These are phyloP conservation scores for Peronospora belbahrii DNA, from an alignment of 352 stramenopile species.

Conservation along the genomic window DNA sequence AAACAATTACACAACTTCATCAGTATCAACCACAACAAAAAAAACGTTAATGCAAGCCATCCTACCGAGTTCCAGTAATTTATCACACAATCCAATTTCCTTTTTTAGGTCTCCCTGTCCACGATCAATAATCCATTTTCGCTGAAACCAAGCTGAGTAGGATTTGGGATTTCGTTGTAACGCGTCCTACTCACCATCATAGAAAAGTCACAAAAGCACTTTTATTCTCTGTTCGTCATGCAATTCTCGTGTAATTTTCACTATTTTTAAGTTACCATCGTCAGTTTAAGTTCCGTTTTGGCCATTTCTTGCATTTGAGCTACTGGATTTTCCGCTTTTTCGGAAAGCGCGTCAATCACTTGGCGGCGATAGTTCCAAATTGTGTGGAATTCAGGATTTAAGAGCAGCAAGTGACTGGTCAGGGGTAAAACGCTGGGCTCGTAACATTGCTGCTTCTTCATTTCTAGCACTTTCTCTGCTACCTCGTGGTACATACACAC, in stretches of 20 bases:
- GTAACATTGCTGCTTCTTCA: constrained; percentile 43
- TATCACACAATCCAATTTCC: constrained; percentile 70
- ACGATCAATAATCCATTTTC: constrained; percentile 77
- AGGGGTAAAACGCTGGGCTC: constrained; percentile 65
- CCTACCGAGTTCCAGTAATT: constrained; percentile 74
- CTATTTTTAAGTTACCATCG: constrained; percentile 22
- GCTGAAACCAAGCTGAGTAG: constrained; percentile 90
- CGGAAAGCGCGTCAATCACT: constrained; percentile 56
- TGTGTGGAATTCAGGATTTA: constrained; percentile 96
- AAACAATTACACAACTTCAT: constrained; percentile 30
- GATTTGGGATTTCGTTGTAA: constrained; percentile 96
- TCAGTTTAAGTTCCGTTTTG: constrained; percentile 87
- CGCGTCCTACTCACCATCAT: constrained; percentile 48
- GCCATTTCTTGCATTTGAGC: constrained; percentile 39
- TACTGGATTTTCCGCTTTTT: constrained; percentile 18
- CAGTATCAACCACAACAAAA: not conserved
- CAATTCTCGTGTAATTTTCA: not conserved
- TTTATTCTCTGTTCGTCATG: not conserved
- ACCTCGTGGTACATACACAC: constrained; percentile 77
- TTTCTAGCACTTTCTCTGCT: constrained; percentile 52
- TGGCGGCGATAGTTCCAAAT: constrained; percentile 96
- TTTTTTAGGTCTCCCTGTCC: constrained; percentile 59
- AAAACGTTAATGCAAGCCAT: not conserved
- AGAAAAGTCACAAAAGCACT: constrained; percentile 1
- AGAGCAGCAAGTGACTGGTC: constrained; percentile 88